Percentiles rank a stretch among this genome's conserved stretches.
These are phyloP conservation scores for Linnemannia zychae DNA, from an alignment of 192 early-diverging fungal species.

Conservation along the genomic window DNA sequence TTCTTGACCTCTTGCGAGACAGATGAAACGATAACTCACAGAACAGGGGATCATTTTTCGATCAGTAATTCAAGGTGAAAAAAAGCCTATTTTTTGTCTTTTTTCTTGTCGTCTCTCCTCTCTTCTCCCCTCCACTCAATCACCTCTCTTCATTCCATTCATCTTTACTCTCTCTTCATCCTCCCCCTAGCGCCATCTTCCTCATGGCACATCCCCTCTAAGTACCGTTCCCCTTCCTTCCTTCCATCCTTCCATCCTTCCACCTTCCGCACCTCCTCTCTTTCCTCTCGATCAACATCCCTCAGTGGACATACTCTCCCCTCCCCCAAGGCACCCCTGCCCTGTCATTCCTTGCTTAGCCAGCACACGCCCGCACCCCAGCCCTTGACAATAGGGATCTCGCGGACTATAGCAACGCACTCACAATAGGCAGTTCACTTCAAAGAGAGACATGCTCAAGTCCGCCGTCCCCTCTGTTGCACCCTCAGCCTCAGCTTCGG, in stretches of 20 bases:
- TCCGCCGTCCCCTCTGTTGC: constrained; percentile 32
- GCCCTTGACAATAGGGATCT: neutral
- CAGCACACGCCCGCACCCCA: neutral
- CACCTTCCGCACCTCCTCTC: neutral
- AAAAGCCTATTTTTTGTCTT: too few relatives aligned
- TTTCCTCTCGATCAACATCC: neutral
- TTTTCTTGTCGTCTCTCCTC: neutral
- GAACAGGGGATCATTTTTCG: too few relatives aligned
- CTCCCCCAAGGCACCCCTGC: neutral
- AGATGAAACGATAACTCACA: too few relatives aligned
- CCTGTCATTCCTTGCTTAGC: constrained; percentile 7
- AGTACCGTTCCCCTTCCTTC: neutral
- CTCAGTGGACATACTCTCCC: neutral
- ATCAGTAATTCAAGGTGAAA: neutral
- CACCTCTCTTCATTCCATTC: too few relatives aligned
- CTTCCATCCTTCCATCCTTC: neutral
- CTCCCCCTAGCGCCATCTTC: neutral
- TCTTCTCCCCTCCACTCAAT: neutral
- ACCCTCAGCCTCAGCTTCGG: constrained; percentile 37
- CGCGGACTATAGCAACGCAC: too few relatives aligned
- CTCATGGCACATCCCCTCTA: neutral
- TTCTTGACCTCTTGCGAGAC: too few relatives aligned
- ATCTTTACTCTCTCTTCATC: neutral
- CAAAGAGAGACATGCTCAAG: constrained; percentile 37
- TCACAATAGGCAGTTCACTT: neutral